Conservation (phyloP, 768 basidiomycete species). For the Rhodotorula kratochvilovae region DNA sequence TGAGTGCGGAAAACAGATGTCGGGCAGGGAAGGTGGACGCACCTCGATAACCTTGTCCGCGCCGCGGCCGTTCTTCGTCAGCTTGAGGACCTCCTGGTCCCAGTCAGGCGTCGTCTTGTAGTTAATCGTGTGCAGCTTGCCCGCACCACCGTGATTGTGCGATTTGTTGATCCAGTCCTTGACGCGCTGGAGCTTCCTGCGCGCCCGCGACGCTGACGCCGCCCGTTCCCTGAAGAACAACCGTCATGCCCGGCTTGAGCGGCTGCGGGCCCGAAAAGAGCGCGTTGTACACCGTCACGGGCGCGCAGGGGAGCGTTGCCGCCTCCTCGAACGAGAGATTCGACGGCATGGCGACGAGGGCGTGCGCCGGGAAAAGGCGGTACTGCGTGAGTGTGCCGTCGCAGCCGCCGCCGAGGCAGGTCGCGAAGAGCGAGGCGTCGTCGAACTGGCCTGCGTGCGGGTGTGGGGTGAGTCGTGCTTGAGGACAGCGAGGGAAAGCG, state of each 20-base stretch:
- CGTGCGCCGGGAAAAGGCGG: slow-evolving; percentile 46
- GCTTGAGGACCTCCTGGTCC: slow-evolving; percentile 54
- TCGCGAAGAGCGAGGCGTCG: background rate
- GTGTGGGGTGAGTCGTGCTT: background rate
- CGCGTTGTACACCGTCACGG: slow-evolving; percentile 58
- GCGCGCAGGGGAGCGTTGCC: slow-evolving; percentile 62
- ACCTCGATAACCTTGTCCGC: slow-evolving; percentile 45
- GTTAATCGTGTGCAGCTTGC: slow-evolving; percentile 52
- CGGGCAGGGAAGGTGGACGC: background rate
- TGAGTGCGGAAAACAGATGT: background rate
- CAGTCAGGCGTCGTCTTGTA: slow-evolving; percentile 59
- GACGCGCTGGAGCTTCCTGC: slow-evolving; percentile 58
- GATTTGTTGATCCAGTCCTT: slow-evolving; percentile 55
- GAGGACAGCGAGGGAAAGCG: background rate
- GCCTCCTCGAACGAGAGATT: slow-evolving; percentile 63
- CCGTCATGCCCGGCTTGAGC: slow-evolving; percentile 1
- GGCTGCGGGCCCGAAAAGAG: background rate
- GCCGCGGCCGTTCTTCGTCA: slow-evolving; percentile 4
- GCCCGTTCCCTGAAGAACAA: slow-evolving; percentile 38
- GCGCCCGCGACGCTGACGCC: slow-evolving; percentile 53
- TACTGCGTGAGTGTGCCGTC: slow-evolving; percentile 52
- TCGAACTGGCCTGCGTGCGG: background rate
- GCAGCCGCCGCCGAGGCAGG: slow-evolving; percentile 18
- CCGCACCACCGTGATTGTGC: slow-evolving; percentile 44
- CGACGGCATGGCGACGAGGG: slow-evolving; percentile 56